Conservation (phyloP, 139 green algal species). For the Chlorella sp. region DNA sequence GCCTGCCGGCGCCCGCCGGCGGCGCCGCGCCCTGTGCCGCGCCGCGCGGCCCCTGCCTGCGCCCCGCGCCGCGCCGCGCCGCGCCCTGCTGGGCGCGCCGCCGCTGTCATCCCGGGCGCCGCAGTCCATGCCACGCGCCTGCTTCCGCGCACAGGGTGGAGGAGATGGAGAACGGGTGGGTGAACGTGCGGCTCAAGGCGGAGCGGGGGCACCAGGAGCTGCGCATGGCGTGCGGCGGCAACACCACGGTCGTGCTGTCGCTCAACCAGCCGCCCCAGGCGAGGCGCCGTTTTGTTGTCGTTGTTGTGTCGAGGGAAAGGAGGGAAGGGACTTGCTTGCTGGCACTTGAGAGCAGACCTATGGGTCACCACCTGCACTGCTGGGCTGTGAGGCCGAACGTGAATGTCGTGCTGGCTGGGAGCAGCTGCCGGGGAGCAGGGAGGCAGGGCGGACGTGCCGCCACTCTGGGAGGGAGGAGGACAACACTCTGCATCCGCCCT, state of each 20-base stretch:
- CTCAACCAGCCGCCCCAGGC: background rate
- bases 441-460: background rate
- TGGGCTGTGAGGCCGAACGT: too few species aligned
- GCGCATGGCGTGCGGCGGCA: slow-evolving; percentile 1
- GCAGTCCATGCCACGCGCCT: background rate
- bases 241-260: too few species aligned
- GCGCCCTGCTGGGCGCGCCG: too few species aligned
- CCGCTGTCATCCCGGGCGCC: background rate
- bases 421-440: background rate
- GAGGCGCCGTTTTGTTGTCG: background rate
- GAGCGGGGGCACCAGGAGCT: background rate
- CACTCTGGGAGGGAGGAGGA: too few species aligned
- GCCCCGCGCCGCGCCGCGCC: background rate
- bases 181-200: slow-evolving; percentile 12
- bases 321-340: background rate
- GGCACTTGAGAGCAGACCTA: background rate
- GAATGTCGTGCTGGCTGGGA: background rate
- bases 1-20: background rate
- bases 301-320: background rate
- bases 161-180: slow-evolving; percentile 39
- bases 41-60: background rate
- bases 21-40: background rate
- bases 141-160: slow-evolving; percentile 22
- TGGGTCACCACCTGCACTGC: too few species aligned
- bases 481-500: background rate